Evolutionary conservation across 2,329 filamentous ascomycete species (phyloP).

Genomic region (Fusarium multiceps): DNA sequence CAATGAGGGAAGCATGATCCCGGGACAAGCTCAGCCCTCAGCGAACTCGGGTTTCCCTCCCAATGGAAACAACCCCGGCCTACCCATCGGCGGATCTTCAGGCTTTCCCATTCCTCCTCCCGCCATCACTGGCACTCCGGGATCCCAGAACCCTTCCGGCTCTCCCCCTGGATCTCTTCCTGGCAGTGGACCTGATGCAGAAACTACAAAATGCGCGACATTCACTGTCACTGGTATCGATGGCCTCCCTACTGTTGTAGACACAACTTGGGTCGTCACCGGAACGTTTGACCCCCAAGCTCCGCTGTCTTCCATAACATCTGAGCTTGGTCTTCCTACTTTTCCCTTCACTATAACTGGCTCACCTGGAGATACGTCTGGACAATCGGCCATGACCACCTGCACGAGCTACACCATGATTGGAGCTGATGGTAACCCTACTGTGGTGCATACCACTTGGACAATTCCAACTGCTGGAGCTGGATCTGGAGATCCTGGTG

Average conservation of each 20-base stretch:
- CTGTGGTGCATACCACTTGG: constrained; percentile 39
- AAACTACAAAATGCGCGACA: constrained; percentile 41
- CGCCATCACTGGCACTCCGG: constrained; percentile 12
- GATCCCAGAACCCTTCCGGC: constrained; percentile 18
- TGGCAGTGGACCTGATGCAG: constrained; percentile 10
- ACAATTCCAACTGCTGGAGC: constrained; percentile 19
- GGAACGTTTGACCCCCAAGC: constrained; percentile 17
- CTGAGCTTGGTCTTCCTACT: constrained; percentile 32
- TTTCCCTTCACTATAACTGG: constrained; percentile 18
- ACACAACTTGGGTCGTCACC: constrained; percentile 50
- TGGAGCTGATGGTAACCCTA: constrained; percentile 40
- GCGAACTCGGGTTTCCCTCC: constrained; percentile 14
- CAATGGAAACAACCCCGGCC: constrained; percentile 22
- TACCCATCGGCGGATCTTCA: constrained; percentile 29
- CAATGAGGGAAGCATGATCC: constrained; percentile 11
- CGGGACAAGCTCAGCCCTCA: constrained; percentile 27
- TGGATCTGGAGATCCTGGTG: constrained; percentile 8
- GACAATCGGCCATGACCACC: constrained; percentile 15
- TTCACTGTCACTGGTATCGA: constrained; percentile 50
- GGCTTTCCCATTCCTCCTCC: constrained; percentile 30
- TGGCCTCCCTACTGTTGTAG: constrained; percentile 50
- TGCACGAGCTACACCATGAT: constrained; percentile 40
- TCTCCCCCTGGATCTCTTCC: constrained; percentile 20
- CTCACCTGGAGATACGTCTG: constrained; percentile 28
- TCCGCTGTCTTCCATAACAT: constrained; percentile 28